A percentile compares a stretch with the other conserved stretches of the same genome.
Conservation (phyloP, 495 filamentous ascomycete genomes). For the Pyrenopolyporus hunteri region DNA sequence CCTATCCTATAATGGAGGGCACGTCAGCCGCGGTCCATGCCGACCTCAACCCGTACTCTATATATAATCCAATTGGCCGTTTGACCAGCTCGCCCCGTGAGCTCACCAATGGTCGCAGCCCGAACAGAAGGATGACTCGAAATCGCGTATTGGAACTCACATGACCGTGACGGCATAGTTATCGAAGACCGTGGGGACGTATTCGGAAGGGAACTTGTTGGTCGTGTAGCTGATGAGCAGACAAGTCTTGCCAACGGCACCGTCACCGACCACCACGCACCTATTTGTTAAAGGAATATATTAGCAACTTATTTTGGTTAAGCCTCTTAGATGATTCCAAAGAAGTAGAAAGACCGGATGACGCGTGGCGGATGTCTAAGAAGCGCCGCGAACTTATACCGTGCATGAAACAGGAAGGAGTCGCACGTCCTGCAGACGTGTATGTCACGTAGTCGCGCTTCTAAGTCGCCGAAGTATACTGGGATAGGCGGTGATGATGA, state of each 20-base stretch:
- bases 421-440: slow-evolving; percentile 13
- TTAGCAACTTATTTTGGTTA: slow-evolving; percentile 12
- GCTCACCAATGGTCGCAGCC: not conserved
- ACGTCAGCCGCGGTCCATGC: slow-evolving; percentile 31
- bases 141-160: slow-evolving; percentile 63
- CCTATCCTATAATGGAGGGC: slow-evolving; percentile 75
- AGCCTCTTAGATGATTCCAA: not conserved
- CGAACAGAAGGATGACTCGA: not conserved
- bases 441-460: slow-evolving; percentile 25
- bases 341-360: not conserved
- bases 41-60: not conserved
- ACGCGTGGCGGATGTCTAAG: slow-evolving; percentile 22
- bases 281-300: slow-evolving; percentile 51
- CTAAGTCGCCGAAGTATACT: not conserved
- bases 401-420: slow-evolving; percentile 31
- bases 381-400: not conserved
- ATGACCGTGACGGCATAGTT: slow-evolving; percentile 99
- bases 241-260: slow-evolving; percentile 99
- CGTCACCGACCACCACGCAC: slow-evolving; percentile 98
- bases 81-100: not conserved
- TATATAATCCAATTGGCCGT: slow-evolving; percentile 23
- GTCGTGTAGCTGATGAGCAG: slow-evolving; percentile 98
- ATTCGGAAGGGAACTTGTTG: slow-evolving; percentile 99
- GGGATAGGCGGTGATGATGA: slow-evolving; percentile 3
- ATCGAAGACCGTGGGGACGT: slow-evolving; percentile 98